Percentiles rank a stretch among this genome's conserved stretches.
Evolutionary conservation across 2,329 filamentous ascomycete genomes (phyloP).

Genomic region (Aspergillus sp.): DNA sequence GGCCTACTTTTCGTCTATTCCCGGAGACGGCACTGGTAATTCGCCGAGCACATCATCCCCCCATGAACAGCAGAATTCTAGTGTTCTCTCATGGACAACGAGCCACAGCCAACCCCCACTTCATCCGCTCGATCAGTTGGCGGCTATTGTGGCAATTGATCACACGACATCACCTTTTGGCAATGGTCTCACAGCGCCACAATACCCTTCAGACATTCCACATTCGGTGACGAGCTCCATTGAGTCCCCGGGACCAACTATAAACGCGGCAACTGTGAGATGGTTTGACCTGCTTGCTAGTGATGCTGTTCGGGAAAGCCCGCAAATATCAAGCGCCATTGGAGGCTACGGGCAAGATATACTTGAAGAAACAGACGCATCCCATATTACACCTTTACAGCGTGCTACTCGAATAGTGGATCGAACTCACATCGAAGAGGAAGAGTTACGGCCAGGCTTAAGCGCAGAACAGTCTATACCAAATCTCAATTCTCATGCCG

Average conservation of each 20-base stretch:
- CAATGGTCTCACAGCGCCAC: not conserved
- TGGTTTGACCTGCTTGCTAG: conserved; percentile 47
- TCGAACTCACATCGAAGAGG: not conserved
- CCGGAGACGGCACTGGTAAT: conserved; percentile 1
- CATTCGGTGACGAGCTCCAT: not conserved
- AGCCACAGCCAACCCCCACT: conserved; percentile 7
- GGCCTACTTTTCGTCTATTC: not conserved
- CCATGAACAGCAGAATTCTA: conserved; percentile 23
- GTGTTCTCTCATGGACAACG: conserved; percentile 5
- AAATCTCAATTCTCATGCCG: not conserved
- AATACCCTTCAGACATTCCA: not conserved
- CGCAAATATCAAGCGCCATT: not conserved
- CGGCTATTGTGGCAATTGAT: not conserved
- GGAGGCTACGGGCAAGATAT: not conserved
- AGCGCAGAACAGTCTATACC: not conserved
- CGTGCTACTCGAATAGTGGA: conserved; percentile 2
- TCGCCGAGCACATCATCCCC: conserved; percentile 20
- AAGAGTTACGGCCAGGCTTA: not conserved
- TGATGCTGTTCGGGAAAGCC: conserved; percentile 20
- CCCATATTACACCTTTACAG: conserved; percentile 3
- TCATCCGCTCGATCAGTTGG: conserved; percentile 3
- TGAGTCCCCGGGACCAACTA: conserved; percentile 14
- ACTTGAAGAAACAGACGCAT: not conserved
- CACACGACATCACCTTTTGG: conserved; percentile 2
- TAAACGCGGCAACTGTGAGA: conserved; percentile 37